Evolutionary conservation across 148 eudicot genomes (phyloP).

Genomic region (Nepenthes mirabilis): DNA sequence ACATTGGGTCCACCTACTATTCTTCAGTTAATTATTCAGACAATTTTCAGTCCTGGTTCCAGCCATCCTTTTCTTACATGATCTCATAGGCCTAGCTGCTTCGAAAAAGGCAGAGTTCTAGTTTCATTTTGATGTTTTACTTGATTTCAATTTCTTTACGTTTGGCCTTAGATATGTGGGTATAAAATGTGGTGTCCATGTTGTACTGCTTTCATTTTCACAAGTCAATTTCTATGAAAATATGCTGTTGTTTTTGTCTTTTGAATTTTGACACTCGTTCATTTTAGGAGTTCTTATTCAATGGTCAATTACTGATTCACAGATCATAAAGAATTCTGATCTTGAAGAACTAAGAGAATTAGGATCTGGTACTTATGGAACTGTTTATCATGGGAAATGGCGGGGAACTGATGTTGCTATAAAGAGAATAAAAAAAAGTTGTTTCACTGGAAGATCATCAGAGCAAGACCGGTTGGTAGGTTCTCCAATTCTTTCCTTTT

Average conservation of each 20-base stretch:
- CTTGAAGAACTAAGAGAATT: conserved; percentile 84
- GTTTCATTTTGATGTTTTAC: too few species aligned
- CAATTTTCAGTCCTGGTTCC: conserved; percentile 7
- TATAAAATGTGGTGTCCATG: too few species aligned
- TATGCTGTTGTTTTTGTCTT: too few species aligned
- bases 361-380: conserved; percentile 96
- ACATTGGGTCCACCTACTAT: not conserved
- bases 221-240: too few species aligned
- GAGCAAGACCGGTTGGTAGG: conserved; percentile 90
- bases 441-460: conserved; percentile 86
- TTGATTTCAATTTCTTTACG: too few species aligned
- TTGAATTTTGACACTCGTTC: too few species aligned
- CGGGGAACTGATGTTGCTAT: conserved; percentile 96
- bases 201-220: too few species aligned
- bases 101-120: too few species aligned
- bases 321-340: conserved; percentile 81
- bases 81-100: too few species aligned
- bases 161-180: too few species aligned
- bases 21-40: not conserved
- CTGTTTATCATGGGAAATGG: conserved; percentile 97
- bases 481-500: conserved; percentile 5
- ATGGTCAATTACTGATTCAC: conserved; percentile 12
- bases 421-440: conserved; percentile 79
- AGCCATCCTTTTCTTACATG: too few species aligned
- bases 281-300: too few species aligned